A percentile compares a stretch with the other conserved stretches of the same genome.
Evolutionary conservation across 2,329 filamentous ascomycete genomes (phyloP).

Genomic region (Aspergillus aculeatus): DNA sequence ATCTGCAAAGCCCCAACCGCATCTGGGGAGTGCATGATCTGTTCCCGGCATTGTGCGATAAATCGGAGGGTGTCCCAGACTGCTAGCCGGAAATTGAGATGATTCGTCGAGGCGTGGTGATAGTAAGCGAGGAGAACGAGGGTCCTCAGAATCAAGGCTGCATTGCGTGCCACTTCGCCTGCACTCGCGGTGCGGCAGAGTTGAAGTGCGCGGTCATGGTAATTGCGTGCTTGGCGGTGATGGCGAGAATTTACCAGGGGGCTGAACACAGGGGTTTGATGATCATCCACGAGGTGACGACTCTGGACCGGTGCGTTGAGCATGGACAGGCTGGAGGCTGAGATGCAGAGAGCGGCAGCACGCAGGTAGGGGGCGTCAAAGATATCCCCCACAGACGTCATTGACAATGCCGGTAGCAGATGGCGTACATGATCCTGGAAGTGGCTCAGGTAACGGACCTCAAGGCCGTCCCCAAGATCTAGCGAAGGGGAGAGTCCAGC

Average conservation of each 20-base stretch:
- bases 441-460: constrained; percentile 10
- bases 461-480: not conserved
- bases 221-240: constrained; percentile 5
- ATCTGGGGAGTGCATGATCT: not conserved
- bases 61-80: constrained; percentile 14
- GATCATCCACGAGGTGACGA: not conserved
- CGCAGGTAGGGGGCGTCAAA: not conserved
- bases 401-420: constrained; percentile 6
- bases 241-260: constrained; percentile 6
- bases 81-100: constrained; percentile 11
- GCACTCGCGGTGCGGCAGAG: not conserved
- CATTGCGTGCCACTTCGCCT: not conserved
- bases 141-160: constrained; percentile 2
- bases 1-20: constrained; percentile 16
- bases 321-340: constrained; percentile 18
- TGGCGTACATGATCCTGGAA: constrained; percentile 12
- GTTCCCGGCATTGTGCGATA: constrained; percentile 1
- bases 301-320: constrained; percentile 12
- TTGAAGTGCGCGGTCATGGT: constrained; percentile 6
- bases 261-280: constrained; percentile 5
- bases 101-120: constrained; percentile 18
- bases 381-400: not conserved
- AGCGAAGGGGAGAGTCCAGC: not conserved
- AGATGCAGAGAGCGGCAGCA: constrained; percentile 13
- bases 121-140: constrained; percentile 16